Conservation (phyloP, 352 stramenopile species). For the Aphanomyces stellatus region DNA sequence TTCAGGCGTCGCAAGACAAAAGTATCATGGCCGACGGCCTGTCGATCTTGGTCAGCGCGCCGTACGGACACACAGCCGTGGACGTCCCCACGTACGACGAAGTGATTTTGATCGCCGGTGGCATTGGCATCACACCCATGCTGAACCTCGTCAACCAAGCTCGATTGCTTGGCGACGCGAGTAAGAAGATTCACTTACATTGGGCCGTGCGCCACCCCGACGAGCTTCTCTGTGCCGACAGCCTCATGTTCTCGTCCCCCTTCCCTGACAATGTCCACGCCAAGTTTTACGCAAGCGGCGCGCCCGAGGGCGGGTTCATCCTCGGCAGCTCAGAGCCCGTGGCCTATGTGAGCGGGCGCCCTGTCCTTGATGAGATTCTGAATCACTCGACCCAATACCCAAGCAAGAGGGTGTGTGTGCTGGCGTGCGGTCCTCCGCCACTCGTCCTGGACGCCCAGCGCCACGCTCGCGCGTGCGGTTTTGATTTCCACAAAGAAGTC, state of each 20-base stretch:
- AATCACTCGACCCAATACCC: conserved; percentile 52
- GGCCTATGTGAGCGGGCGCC: conserved; percentile 38
- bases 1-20: conserved; percentile 35
- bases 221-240: conserved; percentile 64
- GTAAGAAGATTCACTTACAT: conserved; percentile 30
- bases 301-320: conserved; percentile 30
- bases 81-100: conserved; percentile 57
- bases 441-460: conserved; percentile 59
- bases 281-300: conserved; percentile 50
- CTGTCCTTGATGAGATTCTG: conserved; percentile 59
- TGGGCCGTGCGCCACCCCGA: conserved; percentile 52
- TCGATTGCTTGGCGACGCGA: conserved; percentile 26
- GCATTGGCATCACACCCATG: conserved; percentile 71
- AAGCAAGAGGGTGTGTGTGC: conserved; percentile 36
- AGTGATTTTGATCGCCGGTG: conserved; percentile 54
- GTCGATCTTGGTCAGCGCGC: conserved; percentile 45
- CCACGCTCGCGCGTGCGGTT: conserved; percentile 48
- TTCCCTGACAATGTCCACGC: conserved; percentile 44
- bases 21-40: conserved; percentile 29
- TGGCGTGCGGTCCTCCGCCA: conserved; percentile 61
- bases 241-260: conserved; percentile 41
- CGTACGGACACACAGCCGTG: conserved; percentile 53
- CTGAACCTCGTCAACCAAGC: conserved; percentile 66
- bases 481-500: conserved; percentile 80
- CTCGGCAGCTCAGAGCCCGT: conserved; percentile 38